Evolutionary conservation across 1,139 yeast genomes (phyloP).

Genomic region (Magnusiomyces ingens): DNA sequence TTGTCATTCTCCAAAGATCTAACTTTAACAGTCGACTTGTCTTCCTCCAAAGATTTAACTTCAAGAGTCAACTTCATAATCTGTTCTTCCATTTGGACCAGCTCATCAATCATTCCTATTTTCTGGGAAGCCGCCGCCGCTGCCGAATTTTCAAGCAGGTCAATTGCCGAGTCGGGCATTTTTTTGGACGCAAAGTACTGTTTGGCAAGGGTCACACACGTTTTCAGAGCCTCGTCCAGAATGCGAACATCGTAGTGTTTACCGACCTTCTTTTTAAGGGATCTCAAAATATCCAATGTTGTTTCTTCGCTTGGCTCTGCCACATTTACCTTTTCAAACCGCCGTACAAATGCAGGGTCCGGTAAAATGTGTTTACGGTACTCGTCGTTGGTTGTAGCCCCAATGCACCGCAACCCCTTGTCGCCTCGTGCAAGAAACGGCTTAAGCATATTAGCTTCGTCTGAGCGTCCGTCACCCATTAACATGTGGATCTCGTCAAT

Average conservation of each 20-base stretch:
- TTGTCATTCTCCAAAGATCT: too few species aligned
- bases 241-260: slow-evolving; percentile 97
- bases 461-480: slow-evolving; percentile 92
- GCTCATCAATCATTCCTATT: slow-evolving; percentile 94
- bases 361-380: slow-evolving; percentile 86
- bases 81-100: slow-evolving; percentile 87
- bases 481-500: slow-evolving; percentile 97
- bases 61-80: slow-evolving; percentile 44
- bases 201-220: slow-evolving; percentile 92
- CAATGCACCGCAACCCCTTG: slow-evolving; percentile 72
- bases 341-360: slow-evolving; percentile 97
- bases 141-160: slow-evolving; percentile 91
- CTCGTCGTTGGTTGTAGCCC: slow-evolving; percentile 94
- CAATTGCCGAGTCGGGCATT: slow-evolving; percentile 97
- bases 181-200: slow-evolving; percentile 91
- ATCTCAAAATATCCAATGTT: slow-evolving; percentile 92
- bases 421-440: slow-evolving; percentile 96
- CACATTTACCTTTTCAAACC: slow-evolving; percentile 94
- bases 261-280: slow-evolving; percentile 90
- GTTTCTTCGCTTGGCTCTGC: slow-evolving; percentile 88
- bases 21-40: too few species aligned
- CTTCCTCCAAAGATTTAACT: too few species aligned
- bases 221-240: slow-evolving; percentile 85
- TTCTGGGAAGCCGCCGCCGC: slow-evolving; percentile 97
- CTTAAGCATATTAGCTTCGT: slow-evolving; percentile 92